Evolutionary conservation across 257 asterid genomes (phyloP), one percentile per base, ranked within the genome.

Genomic region (Solanum etuberosum): DNA sequence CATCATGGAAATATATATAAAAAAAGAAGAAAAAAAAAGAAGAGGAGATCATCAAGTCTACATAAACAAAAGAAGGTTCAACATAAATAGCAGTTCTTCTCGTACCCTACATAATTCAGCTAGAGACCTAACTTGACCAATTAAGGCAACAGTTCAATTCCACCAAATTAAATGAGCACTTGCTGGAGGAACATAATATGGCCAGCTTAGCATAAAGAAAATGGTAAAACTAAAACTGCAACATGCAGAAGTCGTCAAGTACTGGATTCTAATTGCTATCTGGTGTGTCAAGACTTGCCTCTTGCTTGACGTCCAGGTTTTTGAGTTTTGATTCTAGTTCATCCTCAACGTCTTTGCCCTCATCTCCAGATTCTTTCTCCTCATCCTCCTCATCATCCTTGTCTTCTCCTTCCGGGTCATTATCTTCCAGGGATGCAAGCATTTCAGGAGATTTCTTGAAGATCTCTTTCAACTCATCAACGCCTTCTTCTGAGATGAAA

Each of bases 361-460:
- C 98, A 85, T 93, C 98, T 73, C 92, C 94, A 9, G 93, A 93
- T 65, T 90, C 98, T 86, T 91, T 89, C 86, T 93, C 93, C 23
- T 93, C 94, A 7, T 93, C 95, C 23, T 85, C 91, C 86, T 92
- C 94, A 11, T 93, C 94, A 15, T 92, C 95, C 20, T 84, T 90
- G 61, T 94, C 99, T 85, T 89, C 97, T 46, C 98, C 99, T 11
- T 94, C 95, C 0, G 98, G 98, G 87, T 97, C 98, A 87, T 97
- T 97, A 77, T 97, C 99, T 73, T 97, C 99, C 91, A 97, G 90
- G 11, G 96, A 90, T 6, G 92, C 99, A 13, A 97, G 99, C 89
- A 91, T 91, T 6, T 93, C 92, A 2, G 92, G 95, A 84, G 73
- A 93, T 63, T 91, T 91, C 91, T 97, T 93, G 86, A 94, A 97